Evolutionary conservation across 768 basidiomycete species (phyloP).

Genomic region (Phlebiopsis gigantea): DNA sequence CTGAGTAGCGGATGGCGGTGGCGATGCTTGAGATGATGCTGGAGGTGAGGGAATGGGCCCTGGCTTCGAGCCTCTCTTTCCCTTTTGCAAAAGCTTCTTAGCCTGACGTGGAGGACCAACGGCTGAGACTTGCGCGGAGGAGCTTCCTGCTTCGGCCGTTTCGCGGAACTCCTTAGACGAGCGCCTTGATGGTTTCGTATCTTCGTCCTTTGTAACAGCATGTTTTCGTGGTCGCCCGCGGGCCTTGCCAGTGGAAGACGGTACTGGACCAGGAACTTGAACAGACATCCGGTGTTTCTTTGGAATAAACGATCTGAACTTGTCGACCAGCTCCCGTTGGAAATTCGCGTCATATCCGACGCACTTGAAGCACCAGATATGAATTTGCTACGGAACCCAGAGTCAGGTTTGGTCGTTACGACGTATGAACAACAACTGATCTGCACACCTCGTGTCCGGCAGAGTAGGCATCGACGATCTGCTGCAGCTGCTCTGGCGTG

Average conservation of each 20-base stretch:
- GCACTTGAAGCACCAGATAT: constrained; percentile 10
- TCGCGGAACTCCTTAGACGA: not conserved
- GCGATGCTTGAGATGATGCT: not conserved
- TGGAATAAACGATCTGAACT: not conserved
- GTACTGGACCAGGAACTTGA: not conserved
- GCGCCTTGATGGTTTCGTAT: not conserved
- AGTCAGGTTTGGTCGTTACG: not conserved
- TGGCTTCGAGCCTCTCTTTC: not conserved
- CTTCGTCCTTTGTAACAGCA: not conserved
- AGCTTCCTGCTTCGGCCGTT: not conserved
- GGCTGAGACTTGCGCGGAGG: not conserved
- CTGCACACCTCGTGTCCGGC: constrained; percentile 3
- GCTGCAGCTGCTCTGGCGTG: not conserved
- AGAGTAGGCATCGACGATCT: constrained; percentile 1
- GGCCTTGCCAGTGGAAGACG: not conserved
- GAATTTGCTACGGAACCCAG: not conserved
- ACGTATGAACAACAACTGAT: not conserved
- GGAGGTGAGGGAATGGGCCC: not conserved
- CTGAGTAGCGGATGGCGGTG: not conserved
- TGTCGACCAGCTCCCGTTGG: constrained; percentile 6
- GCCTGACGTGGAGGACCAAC: not conserved
- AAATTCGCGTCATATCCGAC: constrained; percentile 11
- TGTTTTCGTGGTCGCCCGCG: not conserved
- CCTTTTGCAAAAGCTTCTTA: not conserved
- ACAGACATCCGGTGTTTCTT: not conserved